These are phyloP conservation scores for Pseudonitzschia delicatissima DNA, from an alignment of 108 stramenopile genomes.

Conservation along the genomic window DNA sequence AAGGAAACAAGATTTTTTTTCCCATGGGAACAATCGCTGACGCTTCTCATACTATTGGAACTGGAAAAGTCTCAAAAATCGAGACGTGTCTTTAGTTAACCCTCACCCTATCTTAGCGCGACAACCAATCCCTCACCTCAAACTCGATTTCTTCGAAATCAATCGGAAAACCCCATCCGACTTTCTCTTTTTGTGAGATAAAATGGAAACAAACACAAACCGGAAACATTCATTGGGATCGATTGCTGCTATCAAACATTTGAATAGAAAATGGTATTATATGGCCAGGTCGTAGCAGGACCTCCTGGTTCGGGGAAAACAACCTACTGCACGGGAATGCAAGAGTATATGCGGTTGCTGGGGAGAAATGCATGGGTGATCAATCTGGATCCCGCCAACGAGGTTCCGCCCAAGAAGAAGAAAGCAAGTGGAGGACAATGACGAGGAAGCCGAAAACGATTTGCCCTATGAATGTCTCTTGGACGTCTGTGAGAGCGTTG, in stretches of 20 bases:
- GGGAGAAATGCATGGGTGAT: slow-evolving; percentile 90
- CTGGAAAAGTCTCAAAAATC: no score
- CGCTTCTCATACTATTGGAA: no score
- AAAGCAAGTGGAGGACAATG: slow-evolving; percentile 12
- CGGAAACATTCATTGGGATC: no score
- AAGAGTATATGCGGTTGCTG: slow-evolving; percentile 83
- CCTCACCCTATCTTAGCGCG: no score
- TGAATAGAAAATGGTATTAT: slow-evolving; percentile 28
- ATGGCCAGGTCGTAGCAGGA: slow-evolving; percentile 95
- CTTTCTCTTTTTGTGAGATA: no score
- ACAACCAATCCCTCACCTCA: no score
- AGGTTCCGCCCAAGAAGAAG: slow-evolving; percentile 35
- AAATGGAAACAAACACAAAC: no score
- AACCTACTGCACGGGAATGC: slow-evolving; percentile 96
- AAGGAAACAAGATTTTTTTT: no score
- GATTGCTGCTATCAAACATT: slow-evolving; percentile 1
- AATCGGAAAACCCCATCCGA: no score
- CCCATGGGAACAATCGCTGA: no score
- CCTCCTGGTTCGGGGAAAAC: slow-evolving; percentile 97
- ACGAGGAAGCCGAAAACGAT: slow-evolving; percentile 24
- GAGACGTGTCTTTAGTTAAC: no score
- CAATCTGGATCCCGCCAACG: slow-evolving; percentile 98
- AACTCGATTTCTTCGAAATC: no score
- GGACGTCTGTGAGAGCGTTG: slow-evolving; percentile 82
- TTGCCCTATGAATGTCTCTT: slow-evolving; percentile 72